These are phyloP conservation scores for Fusarium equiseti DNA, from an alignment of 2,329 filamentous ascomycete genomes.

Conservation along the genomic window DNA sequence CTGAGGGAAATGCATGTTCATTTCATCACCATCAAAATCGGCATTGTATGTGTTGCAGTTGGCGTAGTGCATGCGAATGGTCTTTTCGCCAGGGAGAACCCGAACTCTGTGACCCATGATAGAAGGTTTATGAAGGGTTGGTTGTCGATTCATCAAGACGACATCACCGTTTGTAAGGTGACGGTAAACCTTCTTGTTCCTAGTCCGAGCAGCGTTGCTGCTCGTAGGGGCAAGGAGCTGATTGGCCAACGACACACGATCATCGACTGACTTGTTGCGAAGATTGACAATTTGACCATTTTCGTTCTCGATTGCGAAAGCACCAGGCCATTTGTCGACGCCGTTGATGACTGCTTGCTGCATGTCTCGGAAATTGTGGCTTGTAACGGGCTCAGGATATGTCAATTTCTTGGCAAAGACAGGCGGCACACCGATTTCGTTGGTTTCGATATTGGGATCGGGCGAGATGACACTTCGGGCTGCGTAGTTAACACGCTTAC, in stretches of 20 bases:
- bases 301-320: constrained; percentile 94
- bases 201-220: constrained; percentile 77
- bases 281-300: constrained; percentile 91
- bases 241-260: constrained; percentile 90
- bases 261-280: constrained; percentile 86
- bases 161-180: constrained; percentile 97
- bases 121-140: constrained; percentile 96
- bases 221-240: constrained; percentile 89
- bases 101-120: constrained; percentile 98
- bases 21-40: constrained; percentile 99
- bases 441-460: constrained; percentile 98
- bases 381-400: constrained; percentile 96
- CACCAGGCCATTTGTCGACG: constrained; percentile 92
- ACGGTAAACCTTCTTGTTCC: constrained; percentile 95
- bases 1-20: constrained; percentile 99
- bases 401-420: constrained; percentile 97
- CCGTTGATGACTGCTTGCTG: constrained; percentile 97
- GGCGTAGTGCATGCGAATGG: constrained; percentile 99
- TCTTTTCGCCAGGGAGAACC: constrained; percentile 93
- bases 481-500: constrained; percentile 98
- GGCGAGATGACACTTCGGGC: constrained; percentile 98
- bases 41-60: constrained; percentile 99
- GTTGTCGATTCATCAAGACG: constrained; percentile 98
- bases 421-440: constrained; percentile 98
- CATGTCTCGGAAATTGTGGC: constrained; percentile 95